These are phyloP conservation scores for Medicago ruthenica DNA, from an alignment of 306 rosid species.

Conservation along the genomic window DNA sequence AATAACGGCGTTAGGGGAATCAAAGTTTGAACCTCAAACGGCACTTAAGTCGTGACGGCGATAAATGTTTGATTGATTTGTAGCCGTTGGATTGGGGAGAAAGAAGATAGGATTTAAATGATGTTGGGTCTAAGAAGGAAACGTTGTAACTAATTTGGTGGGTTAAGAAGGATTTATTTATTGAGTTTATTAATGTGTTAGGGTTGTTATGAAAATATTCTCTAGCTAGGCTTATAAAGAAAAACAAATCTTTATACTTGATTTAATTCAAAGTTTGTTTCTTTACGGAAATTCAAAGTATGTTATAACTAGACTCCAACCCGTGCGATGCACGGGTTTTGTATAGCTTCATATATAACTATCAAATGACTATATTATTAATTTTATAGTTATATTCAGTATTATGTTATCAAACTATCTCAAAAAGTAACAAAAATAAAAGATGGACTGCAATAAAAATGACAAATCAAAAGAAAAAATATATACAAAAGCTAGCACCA, in stretches of 20 bases:
- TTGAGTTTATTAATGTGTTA: slow-evolving; percentile 8
- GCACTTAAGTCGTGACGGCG: slow-evolving; percentile 52
- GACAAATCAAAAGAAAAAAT: too few species aligned
- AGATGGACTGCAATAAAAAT: too few species aligned
- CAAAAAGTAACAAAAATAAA: too few species aligned
- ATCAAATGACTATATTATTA: too few species aligned
- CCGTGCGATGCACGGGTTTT: too few species aligned
- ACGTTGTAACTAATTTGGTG: slow-evolving; percentile 45
- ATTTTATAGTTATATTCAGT: too few species aligned
- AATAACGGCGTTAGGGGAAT: slow-evolving; percentile 57
- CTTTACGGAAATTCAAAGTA: background rate
- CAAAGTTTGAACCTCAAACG: slow-evolving; percentile 86
- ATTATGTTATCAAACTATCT: too few species aligned
- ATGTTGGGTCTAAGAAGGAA: slow-evolving; percentile 36
- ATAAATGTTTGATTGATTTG: slow-evolving; percentile 35
- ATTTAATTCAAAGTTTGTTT: background rate
- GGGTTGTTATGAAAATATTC: background rate
- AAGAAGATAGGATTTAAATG: background rate
- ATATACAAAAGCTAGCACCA: too few species aligned
- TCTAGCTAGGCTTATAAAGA: background rate
- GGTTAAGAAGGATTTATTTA: slow-evolving; percentile 23
- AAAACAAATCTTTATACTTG: background rate
- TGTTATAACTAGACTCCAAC: too few species aligned
- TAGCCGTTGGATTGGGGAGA: slow-evolving; percentile 55
- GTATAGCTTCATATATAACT: too few species aligned